Evolutionary conservation across 805 yeast species (phyloP).

Genomic region (Saccharomyces paradoxus): DNA sequence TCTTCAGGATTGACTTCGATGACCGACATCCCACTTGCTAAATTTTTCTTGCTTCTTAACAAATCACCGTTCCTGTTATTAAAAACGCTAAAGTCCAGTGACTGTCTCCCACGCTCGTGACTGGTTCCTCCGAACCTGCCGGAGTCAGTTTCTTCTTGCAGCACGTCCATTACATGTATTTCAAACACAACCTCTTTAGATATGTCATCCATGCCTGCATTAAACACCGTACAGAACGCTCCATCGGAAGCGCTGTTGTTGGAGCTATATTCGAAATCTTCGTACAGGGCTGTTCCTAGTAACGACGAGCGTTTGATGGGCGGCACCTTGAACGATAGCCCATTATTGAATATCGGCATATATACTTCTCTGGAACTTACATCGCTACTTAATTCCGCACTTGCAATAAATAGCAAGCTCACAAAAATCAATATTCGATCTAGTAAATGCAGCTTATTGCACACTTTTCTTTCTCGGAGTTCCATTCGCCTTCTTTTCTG

Average conservation of each 20-base stretch:
- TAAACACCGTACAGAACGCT: not conserved
- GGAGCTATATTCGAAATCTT: not conserved
- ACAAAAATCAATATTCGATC: not conserved
- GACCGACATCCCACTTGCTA: conserved; percentile 12
- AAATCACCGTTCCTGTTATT: conserved; percentile 11
- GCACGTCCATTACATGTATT: conserved; percentile 12
- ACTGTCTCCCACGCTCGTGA: conserved; percentile 19
- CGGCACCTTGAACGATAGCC: not conserved
- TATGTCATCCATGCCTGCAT: not conserved
- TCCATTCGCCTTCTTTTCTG: not conserved
- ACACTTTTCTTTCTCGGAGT: not conserved
- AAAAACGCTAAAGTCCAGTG: conserved; percentile 10
- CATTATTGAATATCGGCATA: not conserved
- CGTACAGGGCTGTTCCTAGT: not conserved
- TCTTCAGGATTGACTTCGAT: conserved; percentile 8
- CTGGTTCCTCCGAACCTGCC: conserved; percentile 23
- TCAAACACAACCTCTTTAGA: conserved; percentile 7
- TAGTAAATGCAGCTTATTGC: not conserved
- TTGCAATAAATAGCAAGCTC: not conserved
- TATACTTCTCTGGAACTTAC: not conserved
- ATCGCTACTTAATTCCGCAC: not conserved
- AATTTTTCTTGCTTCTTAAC: conserved; percentile 11
- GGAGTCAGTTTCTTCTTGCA: conserved; percentile 10
- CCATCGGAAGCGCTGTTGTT: not conserved
- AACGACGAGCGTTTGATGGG: not conserved